A percentile compares a stretch with the other conserved stretches of the same genome.
These are phyloP conservation scores for Iris pallida DNA, from an alignment of 116 monocot species.

Conservation along the genomic window DNA sequence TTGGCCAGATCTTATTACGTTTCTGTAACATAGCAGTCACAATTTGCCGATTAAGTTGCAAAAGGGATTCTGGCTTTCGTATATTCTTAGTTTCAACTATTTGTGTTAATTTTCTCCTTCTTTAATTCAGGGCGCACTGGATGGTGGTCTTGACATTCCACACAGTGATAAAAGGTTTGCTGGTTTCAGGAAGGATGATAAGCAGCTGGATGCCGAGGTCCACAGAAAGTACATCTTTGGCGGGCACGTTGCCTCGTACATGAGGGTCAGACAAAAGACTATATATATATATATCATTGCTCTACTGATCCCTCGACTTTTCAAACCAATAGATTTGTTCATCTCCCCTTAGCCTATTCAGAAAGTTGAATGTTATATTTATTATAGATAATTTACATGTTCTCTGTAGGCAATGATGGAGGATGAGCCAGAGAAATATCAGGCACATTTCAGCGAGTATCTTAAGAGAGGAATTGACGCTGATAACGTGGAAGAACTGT, in stretches of 20 bases:
- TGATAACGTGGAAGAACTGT: slow-evolving; percentile 29
- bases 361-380: too few species aligned
- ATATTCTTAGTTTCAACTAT: too few species aligned
- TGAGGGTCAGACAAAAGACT: slow-evolving; percentile 71
- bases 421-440: slow-evolving; percentile 47
- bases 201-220: slow-evolving; percentile 68
- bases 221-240: slow-evolving; percentile 86
- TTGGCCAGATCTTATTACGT: too few species aligned
- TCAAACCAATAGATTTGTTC: background rate
- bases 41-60: too few species aligned
- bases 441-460: slow-evolving; percentile 36
- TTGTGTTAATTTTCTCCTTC: background rate
- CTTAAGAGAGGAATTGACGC: slow-evolving; percentile 28
- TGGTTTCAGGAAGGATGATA: slow-evolving; percentile 75
- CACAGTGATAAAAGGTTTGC: slow-evolving; percentile 91
- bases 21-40: too few species aligned
- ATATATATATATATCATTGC: too few species aligned
- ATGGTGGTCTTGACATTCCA: slow-evolving; percentile 87
- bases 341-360: background rate
- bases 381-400: too few species aligned
- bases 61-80: slow-evolving; percentile 76
- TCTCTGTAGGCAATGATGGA: slow-evolving; percentile 16
- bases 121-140: slow-evolving; percentile 66
- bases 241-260: slow-evolving; percentile 70
- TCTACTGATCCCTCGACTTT: too few species aligned